Evolutionary conservation across 495 filamentous ascomycete genomes (phyloP).

Genomic region (Ascobolus immersus): DNA sequence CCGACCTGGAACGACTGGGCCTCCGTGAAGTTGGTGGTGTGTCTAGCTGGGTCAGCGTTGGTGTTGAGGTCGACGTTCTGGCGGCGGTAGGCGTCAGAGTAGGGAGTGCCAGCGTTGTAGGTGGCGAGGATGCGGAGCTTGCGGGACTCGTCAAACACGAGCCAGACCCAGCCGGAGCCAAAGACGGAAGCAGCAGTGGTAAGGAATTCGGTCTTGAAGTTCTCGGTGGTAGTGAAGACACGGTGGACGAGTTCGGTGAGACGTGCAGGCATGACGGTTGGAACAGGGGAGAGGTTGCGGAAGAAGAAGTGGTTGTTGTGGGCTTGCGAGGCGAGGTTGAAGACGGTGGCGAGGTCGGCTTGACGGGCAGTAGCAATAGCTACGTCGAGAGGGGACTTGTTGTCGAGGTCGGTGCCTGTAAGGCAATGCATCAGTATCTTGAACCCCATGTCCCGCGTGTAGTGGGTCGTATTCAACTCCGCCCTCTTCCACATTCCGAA

Average conservation of each 20-base stretch:
- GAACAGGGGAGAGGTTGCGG: slow-evolving; percentile 27
- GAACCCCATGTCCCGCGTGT: slow-evolving; percentile 1
- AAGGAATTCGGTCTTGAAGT: slow-evolving; percentile 52
- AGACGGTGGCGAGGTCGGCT: slow-evolving; percentile 44
- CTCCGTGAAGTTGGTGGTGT: slow-evolving; percentile 1
- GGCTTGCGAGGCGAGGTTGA: slow-evolving; percentile 91
- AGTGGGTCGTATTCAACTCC: background rate
- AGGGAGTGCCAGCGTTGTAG: slow-evolving; percentile 76
- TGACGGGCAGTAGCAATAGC: slow-evolving; percentile 53
- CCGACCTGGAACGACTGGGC: slow-evolving; percentile 4
- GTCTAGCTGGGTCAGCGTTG: slow-evolving; percentile 3
- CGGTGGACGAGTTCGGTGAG: slow-evolving; percentile 4
- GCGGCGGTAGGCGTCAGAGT: slow-evolving; percentile 55
- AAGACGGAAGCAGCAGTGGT: slow-evolving; percentile 76
- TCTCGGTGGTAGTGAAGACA: slow-evolving; percentile 57
- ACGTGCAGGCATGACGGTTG: background rate
- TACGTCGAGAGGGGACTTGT: slow-evolving; percentile 35
- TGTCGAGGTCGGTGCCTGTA: slow-evolving; percentile 31
- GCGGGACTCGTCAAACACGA: slow-evolving; percentile 29
- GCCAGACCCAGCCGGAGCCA: slow-evolving; percentile 90
- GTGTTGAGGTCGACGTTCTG: slow-evolving; percentile 68
- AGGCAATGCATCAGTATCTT: slow-evolving; percentile 1
- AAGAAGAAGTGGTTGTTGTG: slow-evolving; percentile 98
- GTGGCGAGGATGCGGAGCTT: slow-evolving; percentile 56
- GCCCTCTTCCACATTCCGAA: background rate